Evolutionary conservation across 1,284 basidiomycete species (phyloP).

Genomic region (Ustilago sp.): DNA sequence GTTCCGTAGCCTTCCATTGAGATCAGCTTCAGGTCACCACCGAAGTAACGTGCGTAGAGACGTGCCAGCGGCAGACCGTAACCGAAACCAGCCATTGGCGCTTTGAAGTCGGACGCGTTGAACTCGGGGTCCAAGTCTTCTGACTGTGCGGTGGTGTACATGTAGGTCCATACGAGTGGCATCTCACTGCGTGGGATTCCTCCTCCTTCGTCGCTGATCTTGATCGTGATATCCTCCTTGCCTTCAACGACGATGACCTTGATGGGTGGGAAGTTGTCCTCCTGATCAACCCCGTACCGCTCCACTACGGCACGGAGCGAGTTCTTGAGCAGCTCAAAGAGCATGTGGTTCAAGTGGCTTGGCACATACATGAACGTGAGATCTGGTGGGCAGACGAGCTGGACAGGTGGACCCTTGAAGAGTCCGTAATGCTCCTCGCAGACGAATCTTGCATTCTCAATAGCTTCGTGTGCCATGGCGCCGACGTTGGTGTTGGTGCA

Average conservation of each 20-base stretch:
- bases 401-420: slow-evolving; percentile 95
- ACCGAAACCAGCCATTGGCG: slow-evolving; percentile 91
- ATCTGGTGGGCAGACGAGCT: slow-evolving; percentile 90
- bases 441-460: slow-evolving; percentile 97
- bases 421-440: slow-evolving; percentile 92
- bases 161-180: slow-evolving; percentile 97
- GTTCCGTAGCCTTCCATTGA: slow-evolving; percentile 86
- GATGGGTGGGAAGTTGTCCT: slow-evolving; percentile 88
- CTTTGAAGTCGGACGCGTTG: slow-evolving; percentile 92
- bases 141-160: slow-evolving; percentile 94
- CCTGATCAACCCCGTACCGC: slow-evolving; percentile 84
- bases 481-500: slow-evolving; percentile 81
- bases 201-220: slow-evolving; percentile 95
- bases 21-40: slow-evolving; percentile 93
- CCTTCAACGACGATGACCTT: slow-evolving; percentile 93
- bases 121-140: slow-evolving; percentile 86
- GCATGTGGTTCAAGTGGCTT: slow-evolving; percentile 87
- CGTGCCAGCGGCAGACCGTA: slow-evolving; percentile 92
- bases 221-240: slow-evolving; percentile 92
- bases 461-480: slow-evolving; percentile 81
- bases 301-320: slow-evolving; percentile 96
- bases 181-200: slow-evolving; percentile 92
- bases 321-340: slow-evolving; percentile 99
- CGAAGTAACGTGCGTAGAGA: slow-evolving; percentile 89
- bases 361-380: slow-evolving; percentile 96